Evolutionary conservation across 495 filamentous ascomycete genomes (phyloP), one percentile per base, ranked within the genome.

Genomic region (Podospora pseudoanserina): DNA sequence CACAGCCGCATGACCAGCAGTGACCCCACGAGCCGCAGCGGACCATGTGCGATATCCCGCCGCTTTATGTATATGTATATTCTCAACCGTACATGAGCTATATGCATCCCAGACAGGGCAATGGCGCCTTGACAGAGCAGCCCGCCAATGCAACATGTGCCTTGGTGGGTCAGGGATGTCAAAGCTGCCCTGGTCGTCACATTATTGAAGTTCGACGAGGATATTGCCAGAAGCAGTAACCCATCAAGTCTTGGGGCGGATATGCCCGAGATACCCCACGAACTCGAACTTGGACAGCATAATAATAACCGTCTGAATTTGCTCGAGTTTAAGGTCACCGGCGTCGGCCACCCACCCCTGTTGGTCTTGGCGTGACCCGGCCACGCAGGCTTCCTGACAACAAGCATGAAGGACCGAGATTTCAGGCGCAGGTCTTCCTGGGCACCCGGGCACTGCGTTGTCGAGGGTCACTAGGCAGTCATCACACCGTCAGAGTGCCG

Each of bases 391-490:
- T 13, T 11, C 39, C 5, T 49, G 13, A 49, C 1, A 26, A 20
- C 9, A n/a, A 26, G 55, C 55, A 58, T 58, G 55, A 58, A 58
- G 55, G n/a, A 58, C 19, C 55, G 55, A 58, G 18, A 58, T 58
- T 58, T 58, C 55, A 58, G 55, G 55, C n/a, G 55, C 55, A 49
- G 39, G 39, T 49, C 6, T 11, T 49, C 9, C 39, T 49, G 7
- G 39, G 39, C 39, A 16, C 15, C 39, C 39, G 39, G 39, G 9
- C 39, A 49, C 9, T 49, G 7, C 39, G 9, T 16, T 49, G 15
- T 49, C 39, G 39, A 11, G 3, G 15, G 39, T 11, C 39, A 16
- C 39, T 16, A 49, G 9, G 39, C 3, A 13, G 39, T 49, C 39
- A 58, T 58, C 55, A 58, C 55, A 58, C 20, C 55, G 55, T 19